A percentile compares a stretch with the other conserved stretches of the same genome.
phyloP scores from a whole-genome alignment of 306 rosid species.

The Dryas alaskensis region DNA sequence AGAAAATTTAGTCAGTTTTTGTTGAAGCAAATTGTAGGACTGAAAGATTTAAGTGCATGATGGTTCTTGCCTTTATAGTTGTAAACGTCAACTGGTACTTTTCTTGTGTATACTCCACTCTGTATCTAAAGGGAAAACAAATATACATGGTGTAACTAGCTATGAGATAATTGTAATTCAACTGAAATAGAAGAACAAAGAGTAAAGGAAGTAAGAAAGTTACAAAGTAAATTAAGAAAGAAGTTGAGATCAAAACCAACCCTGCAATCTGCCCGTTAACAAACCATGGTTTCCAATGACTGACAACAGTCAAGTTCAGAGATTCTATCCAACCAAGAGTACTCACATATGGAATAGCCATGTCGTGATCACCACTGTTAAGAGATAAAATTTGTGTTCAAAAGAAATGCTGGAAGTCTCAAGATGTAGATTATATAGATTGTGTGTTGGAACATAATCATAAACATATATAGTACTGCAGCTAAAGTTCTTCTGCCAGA shows the following conservation, averaged over 20 bases:
- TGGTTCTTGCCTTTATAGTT: slow-evolving; percentile 16
- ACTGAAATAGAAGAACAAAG: background rate
- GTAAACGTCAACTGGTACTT: background rate
- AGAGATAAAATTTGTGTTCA: background rate
- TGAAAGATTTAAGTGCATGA: background rate
- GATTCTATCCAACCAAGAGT: slow-evolving; percentile 49
- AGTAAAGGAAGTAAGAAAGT: too few species aligned
- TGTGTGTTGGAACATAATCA: background rate
- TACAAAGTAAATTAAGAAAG: background rate
- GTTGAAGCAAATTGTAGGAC: background rate
- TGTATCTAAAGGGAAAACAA: slow-evolving; percentile 17
- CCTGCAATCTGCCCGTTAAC: slow-evolving; percentile 59
- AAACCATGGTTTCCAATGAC: slow-evolving; percentile 54
- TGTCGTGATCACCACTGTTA: slow-evolving; percentile 49
- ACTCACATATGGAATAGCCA: slow-evolving; percentile 24
- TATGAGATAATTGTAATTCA: background rate
- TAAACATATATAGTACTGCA: too few species aligned
- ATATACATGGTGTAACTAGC: background rate
- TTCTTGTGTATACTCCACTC: background rate
- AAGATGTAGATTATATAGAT: background rate
- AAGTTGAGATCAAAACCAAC: slow-evolving; percentile 12
- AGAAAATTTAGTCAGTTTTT: background rate
- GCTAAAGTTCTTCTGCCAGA: too few species aligned
- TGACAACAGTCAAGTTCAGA: slow-evolving; percentile 34
- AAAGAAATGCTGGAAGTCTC: background rate